Base-by-base conservation (phyloP, 306 rosid species). In the Senna tora region DNA sequence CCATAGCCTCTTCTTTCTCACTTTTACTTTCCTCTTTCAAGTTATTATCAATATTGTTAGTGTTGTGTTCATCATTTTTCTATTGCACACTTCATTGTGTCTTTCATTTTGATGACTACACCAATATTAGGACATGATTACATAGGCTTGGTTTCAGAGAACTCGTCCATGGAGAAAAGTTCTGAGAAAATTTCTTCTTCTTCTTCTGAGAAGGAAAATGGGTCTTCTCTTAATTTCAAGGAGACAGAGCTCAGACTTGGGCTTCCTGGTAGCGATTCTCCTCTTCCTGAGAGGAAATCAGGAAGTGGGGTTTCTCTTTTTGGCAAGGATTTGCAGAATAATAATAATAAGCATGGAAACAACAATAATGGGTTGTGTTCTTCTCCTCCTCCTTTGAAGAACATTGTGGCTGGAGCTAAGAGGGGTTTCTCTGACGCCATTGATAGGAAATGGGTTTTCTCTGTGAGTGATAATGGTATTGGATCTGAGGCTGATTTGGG, bases 201-300 rank as follows among this genome's bases (percentile, higher is more conserved):
- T 32, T 22, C 76, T 19, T 78, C 89, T 32, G 90, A 81, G 77
- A 87, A 87, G 20, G 85, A 67, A 62, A 85, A 82, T 64, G 17
- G 82, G 51, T 78, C 80, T 7, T 80, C 82, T 59, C 81, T 85
- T 49, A 89, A 84, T 83, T 82, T 90, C 75, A 93, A 86, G 81
- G 92, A 93, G 79, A 93, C 98, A 33, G 98, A 94, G 68, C 89
- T 94, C 7, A 91, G 98, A 67, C 96, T 94, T 49, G 97, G 98
- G 19, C 73, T 91, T 49, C 98, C 98, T 56, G 97, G 98, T 64
- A 77, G 81, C 20, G 45, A 58, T n/a, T 58, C 64, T 58, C 70
- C 74, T 64, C 89, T 86, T 22, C 89, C 90, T 46, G 94, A 89
- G 79, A 87, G 91, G 51, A 93, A 87, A 59, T 11, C 79, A 54